Conservation (phyloP, 257 asterid species). For the Parsonsia alboflavescens region DNA sequence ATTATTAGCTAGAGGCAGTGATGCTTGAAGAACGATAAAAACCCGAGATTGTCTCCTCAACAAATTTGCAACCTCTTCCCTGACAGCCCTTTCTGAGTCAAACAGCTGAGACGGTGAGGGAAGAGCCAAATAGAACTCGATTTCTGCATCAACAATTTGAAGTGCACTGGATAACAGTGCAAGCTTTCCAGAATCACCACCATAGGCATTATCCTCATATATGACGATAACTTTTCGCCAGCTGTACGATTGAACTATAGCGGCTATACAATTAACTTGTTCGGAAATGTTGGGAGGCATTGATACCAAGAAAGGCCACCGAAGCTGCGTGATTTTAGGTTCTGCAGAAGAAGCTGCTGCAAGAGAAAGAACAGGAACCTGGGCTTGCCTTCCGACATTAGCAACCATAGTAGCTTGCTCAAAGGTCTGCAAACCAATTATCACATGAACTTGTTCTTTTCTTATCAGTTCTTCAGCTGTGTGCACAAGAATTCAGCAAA, state of each 20-base stretch:
- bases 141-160: conserved; percentile 19
- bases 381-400: conserved; percentile 27
- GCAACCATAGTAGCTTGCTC: conserved; percentile 44
- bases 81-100: conserved; percentile 21
- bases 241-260: conserved; percentile 22
- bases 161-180: conserved; percentile 29
- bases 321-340: conserved; percentile 15
- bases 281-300: conserved; percentile 23
- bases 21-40: conserved; percentile 34
- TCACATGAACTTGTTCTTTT: conserved; percentile 23
- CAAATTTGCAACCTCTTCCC: conserved; percentile 23
- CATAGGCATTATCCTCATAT: conserved; percentile 29
- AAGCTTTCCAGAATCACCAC: conserved; percentile 31
- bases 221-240: conserved; percentile 39
- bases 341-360: conserved; percentile 19
- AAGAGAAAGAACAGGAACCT: conserved; percentile 39
- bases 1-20: conserved; percentile 22
- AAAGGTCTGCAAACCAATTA: conserved; percentile 35
- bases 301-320: conserved; percentile 44
- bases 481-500: neutral
- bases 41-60: conserved; percentile 34
- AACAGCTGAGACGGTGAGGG: conserved; percentile 28
- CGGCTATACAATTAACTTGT: conserved; percentile 25
- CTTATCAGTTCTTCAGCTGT: conserved; percentile 38
- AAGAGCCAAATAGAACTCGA: conserved; percentile 30